phyloP scores from a whole-genome alignment of 345 rosid genomes.

The Zanthoxylum bungeanum region DNA sequence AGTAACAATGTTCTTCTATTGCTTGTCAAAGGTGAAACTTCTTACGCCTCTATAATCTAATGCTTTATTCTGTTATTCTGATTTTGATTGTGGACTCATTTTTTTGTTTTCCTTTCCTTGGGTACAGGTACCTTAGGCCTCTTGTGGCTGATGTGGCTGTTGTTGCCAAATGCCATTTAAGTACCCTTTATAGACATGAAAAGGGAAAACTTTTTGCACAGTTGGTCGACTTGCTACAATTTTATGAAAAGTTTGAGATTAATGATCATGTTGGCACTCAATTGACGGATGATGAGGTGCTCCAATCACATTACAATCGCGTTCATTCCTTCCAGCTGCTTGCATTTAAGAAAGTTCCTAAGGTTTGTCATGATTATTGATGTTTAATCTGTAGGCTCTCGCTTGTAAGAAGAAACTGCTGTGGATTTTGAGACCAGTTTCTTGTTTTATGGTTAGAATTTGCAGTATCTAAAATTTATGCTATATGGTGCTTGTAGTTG shows the following conservation, averaged over 20 bases:
- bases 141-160: conserved; percentile 95
- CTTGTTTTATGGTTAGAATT: conserved; percentile 12
- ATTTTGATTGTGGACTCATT: background rate
- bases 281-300: conserved; percentile 89
- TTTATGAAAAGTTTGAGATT: conserved; percentile 97
- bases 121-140: conserved; percentile 85
- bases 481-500: conserved; percentile 47
- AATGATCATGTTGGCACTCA: conserved; percentile 97
- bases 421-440: background rate
- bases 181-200: conserved; percentile 77
- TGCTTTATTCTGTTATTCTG: background rate
- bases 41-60: background rate
- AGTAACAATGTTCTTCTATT: background rate
- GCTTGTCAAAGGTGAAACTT: background rate
- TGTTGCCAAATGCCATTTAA: conserved; percentile 91
- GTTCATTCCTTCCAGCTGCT: conserved; percentile 87
- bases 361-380: conserved; percentile 45
- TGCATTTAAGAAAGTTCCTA: conserved; percentile 84
- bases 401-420: conserved; percentile 2
- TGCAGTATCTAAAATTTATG: conserved; percentile 16
- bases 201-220: conserved; percentile 94
- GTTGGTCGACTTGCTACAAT: conserved; percentile 90
- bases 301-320: conserved; percentile 81
- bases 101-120: conserved; percentile 15
- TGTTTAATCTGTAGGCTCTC: conserved; percentile 11